These are phyloP conservation scores for Solanum aculeatissimum DNA, from an alignment of 305 asterid genomes.

Conservation along the genomic window DNA sequence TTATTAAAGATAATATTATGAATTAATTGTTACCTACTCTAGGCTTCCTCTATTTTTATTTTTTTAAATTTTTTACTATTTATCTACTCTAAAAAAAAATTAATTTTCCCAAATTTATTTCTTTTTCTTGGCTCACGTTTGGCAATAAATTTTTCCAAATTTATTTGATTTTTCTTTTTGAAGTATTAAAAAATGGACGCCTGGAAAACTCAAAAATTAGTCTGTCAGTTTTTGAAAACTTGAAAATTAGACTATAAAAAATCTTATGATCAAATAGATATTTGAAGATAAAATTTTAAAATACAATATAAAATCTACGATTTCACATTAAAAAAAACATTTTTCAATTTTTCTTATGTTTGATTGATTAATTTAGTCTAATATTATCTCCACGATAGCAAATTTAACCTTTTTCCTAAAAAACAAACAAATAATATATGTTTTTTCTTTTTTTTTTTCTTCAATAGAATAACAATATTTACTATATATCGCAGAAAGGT, in stretches of 20 bases:
- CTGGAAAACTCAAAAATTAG: background rate
- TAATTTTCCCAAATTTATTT: no score
- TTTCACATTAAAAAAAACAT: background rate
- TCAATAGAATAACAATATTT: no score
- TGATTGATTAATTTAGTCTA: no score
- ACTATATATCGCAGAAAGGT: no score
- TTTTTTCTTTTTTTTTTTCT: no score
- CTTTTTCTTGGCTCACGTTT: no score
- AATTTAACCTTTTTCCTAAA: no score
- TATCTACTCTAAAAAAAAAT: background rate
- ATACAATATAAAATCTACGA: background rate
- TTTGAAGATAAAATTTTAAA: background rate
- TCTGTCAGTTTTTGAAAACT: background rate
- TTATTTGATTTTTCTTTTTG: no score
- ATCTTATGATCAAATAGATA: no score
- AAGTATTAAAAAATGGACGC: background rate
- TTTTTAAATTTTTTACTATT: background rate
- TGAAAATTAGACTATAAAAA: background rate
- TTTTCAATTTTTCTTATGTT: background rate
- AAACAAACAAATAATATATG: no score
- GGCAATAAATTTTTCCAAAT: no score
- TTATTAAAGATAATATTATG: background rate
- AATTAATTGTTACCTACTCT: background rate
- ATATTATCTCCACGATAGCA: no score
- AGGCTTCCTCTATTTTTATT: background rate